These are phyloP conservation scores for Pichia cactophila DNA, from an alignment of 1,139 yeast genomes.

Conservation along the genomic window DNA sequence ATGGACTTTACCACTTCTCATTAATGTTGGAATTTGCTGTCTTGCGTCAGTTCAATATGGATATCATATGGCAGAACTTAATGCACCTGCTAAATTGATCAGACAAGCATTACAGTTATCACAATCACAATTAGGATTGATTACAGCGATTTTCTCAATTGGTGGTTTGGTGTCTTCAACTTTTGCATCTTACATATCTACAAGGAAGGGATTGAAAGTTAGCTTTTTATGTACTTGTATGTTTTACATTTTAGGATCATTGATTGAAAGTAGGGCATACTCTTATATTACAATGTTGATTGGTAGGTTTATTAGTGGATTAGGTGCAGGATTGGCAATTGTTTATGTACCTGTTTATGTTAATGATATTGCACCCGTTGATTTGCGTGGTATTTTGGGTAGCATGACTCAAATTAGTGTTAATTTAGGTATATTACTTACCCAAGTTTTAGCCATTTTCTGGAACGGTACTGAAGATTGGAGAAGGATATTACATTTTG, in stretches of 20 bases:
- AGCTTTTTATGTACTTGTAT: slow-evolving; percentile 45
- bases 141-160: slow-evolving; percentile 76
- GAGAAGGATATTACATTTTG: slow-evolving; percentile 61
- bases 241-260: slow-evolving; percentile 61
- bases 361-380: slow-evolving; percentile 68
- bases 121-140: slow-evolving; percentile 62
- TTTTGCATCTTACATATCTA: slow-evolving; percentile 65
- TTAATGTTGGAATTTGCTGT: slow-evolving; percentile 42
- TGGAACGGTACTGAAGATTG: slow-evolving; percentile 64
- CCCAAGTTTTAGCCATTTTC: slow-evolving; percentile 64
- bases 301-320: slow-evolving; percentile 74
- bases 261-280: slow-evolving; percentile 48
- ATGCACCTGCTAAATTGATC: slow-evolving; percentile 67
- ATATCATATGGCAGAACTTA: slow-evolving; percentile 80
- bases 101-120: slow-evolving; percentile 13
- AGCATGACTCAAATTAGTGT: slow-evolving; percentile 82
- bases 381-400: slow-evolving; percentile 70
- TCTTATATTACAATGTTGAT: slow-evolving; percentile 39
- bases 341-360: slow-evolving; percentile 79
- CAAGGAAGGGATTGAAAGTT: slow-evolving; percentile 54
- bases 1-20: slow-evolving; percentile 22
- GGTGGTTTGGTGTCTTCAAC: slow-evolving; percentile 84
- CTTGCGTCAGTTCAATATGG: slow-evolving; percentile 83
- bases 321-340: slow-evolving; percentile 82
- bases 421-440: slow-evolving; percentile 72